Percentiles rank a stretch among this genome's conserved stretches.
phyloP scores from a whole-genome alignment of 1,139 yeast genomes.

The Lodderomyces orthopsilosis region DNA sequence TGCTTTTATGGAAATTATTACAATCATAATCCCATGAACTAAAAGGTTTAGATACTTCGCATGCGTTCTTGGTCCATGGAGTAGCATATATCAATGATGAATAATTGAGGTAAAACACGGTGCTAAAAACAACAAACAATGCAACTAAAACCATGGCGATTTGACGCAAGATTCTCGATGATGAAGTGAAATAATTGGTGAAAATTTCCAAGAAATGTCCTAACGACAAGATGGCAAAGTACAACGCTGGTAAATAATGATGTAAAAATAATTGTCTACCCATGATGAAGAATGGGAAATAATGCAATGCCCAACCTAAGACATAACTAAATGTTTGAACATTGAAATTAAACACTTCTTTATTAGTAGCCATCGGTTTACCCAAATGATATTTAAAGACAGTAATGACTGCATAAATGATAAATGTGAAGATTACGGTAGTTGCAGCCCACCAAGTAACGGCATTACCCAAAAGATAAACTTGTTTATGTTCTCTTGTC shows the following conservation, averaged over 20 bases:
- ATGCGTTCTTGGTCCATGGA: constrained; percentile 74
- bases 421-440: constrained; percentile 53
- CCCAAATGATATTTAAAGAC: constrained; percentile 79
- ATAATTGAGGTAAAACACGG: constrained; percentile 59
- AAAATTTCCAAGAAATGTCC: constrained; percentile 79
- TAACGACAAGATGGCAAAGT: constrained; percentile 81
- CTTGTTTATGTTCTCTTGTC: constrained; percentile 72
- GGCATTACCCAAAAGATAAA: constrained; percentile 88
- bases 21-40: constrained; percentile 87
- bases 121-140: constrained; percentile 48
- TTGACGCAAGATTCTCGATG: constrained; percentile 30
- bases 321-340: constrained; percentile 64
- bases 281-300: constrained; percentile 87
- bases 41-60: constrained; percentile 60
- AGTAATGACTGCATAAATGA: constrained; percentile 50
- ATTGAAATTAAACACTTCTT: constrained; percentile 68
- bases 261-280: constrained; percentile 91
- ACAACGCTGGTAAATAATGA: constrained; percentile 88
- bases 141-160: constrained; percentile 45
- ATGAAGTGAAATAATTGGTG: constrained; percentile 41
- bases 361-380: constrained; percentile 42
- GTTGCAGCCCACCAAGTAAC: constrained; percentile 88
- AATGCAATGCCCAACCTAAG: constrained; percentile 83
- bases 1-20: constrained; percentile 43
- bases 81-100: constrained; percentile 76